Evolutionary conservation across 2,329 filamentous ascomycete genomes (phyloP).

Genomic region (Apiospora kogelbergensis): DNA sequence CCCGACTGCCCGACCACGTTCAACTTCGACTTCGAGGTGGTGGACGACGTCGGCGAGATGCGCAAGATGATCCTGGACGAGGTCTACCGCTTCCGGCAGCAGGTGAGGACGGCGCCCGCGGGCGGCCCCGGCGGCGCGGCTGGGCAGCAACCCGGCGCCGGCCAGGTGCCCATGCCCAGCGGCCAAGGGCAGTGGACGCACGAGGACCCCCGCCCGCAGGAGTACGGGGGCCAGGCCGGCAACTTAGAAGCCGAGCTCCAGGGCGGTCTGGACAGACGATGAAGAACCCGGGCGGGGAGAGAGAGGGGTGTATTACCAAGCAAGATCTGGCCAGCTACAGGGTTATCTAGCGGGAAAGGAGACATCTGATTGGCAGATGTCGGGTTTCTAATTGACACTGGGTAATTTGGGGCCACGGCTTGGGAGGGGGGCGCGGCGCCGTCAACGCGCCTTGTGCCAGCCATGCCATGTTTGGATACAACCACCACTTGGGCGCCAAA

Average conservation of each 20-base stretch:
- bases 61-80: conserved; percentile 97
- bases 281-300: conserved; percentile 12
- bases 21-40: conserved; percentile 98
- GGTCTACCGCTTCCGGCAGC: conserved; percentile 78
- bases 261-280: conserved; percentile 52
- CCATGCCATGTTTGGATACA: background rate
- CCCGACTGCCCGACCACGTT: conserved; percentile 91
- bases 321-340: background rate
- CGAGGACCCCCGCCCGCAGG: conserved; percentile 61
- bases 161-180: conserved; percentile 54
- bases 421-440: background rate
- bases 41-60: conserved; percentile 94
- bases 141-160: conserved; percentile 37
- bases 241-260: conserved; percentile 61
- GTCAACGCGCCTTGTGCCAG: background rate
- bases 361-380: background rate
- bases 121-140: conserved; percentile 29
- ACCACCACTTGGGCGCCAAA: background rate
- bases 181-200: conserved; percentile 53
- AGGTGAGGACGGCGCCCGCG: conserved; percentile 52
- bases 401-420: background rate
- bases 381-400: background rate
- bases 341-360: background rate
- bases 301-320: background rate
- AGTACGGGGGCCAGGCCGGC: conserved; percentile 49